These are phyloP conservation scores for Toxicodendron radicans DNA, from an alignment of 345 rosid genomes.

Conservation along the genomic window DNA sequence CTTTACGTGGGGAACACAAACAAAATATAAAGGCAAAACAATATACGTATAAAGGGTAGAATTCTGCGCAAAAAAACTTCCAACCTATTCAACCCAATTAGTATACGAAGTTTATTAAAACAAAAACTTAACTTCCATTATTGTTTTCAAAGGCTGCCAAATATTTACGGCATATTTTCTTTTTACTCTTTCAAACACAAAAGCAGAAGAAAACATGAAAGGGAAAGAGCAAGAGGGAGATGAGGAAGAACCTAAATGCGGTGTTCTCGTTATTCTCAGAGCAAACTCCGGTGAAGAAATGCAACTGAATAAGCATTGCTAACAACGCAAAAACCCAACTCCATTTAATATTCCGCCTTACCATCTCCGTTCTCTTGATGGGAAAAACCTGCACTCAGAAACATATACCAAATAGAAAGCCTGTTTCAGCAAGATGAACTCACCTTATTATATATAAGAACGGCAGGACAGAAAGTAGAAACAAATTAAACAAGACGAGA, in stretches of 20 bases:
- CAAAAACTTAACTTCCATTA: too few species aligned
- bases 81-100: background rate
- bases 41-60: too few species aligned
- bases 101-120: too few species aligned
- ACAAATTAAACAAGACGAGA: background rate
- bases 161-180: background rate
- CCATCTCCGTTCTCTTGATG: slow-evolving; percentile 17
- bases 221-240: background rate
- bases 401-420: background rate
- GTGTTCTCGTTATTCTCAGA: slow-evolving; percentile 9
- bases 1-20: background rate
- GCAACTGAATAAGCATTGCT: background rate
- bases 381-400: slow-evolving; percentile 7
- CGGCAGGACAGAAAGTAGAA: background rate
- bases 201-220: background rate
- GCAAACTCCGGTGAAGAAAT: slow-evolving; percentile 11
- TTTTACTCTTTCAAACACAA: background rate
- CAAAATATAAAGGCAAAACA: background rate
- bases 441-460: background rate
- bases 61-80: background rate
- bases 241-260: slow-evolving; percentile 39
- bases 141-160: background rate
- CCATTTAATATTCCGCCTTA: slow-evolving; percentile 4
- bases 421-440: background rate
- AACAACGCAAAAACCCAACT: background rate